phyloP scores from a whole-genome alignment of 2,329 filamentous ascomycete species.

The Calonectria henricotiae region DNA sequence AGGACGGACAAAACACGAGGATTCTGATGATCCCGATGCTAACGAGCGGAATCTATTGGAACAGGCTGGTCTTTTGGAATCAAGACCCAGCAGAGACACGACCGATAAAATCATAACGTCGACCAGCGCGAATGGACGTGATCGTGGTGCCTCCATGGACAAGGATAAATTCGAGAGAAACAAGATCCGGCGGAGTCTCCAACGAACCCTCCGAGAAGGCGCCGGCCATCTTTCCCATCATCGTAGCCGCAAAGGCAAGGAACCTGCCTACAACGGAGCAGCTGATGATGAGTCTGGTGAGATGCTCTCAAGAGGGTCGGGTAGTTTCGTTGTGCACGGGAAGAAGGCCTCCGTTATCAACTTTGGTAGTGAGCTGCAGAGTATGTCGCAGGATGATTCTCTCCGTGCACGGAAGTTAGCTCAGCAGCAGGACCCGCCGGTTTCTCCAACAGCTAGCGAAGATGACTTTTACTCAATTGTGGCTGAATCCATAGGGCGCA shows the following conservation, averaged over 20 bases:
- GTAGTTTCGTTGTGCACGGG: constrained; percentile 95
- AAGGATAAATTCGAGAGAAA: constrained; percentile 72
- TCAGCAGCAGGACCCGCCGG: constrained; percentile 60
- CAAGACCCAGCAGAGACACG: constrained; percentile 53
- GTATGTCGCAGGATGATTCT: constrained; percentile 81
- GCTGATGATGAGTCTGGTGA: constrained; percentile 66
- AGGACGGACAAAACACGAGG: constrained; percentile 42
- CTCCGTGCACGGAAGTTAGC: constrained; percentile 75
- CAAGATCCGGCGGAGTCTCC: constrained; percentile 87
- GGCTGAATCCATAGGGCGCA: constrained; percentile 62
- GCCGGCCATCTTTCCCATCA: constrained; percentile 78
- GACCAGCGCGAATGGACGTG: constrained; percentile 56
- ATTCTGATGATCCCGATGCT: constrained; percentile 72
- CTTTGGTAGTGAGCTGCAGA: constrained; percentile 93
- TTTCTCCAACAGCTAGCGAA: constrained; percentile 58
- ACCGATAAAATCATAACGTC: constrained; percentile 57
- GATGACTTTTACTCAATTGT: constrained; percentile 72
- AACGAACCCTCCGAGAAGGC: constrained; percentile 90
- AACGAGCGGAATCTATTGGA: constrained; percentile 79
- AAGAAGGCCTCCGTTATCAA: constrained; percentile 98
- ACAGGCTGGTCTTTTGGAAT: constrained; percentile 76
- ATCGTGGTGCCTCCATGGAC: constrained; percentile 59
- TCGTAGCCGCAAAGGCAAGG: constrained; percentile 83
- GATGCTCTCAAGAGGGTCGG: constrained; percentile 83
- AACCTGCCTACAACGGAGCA: constrained; percentile 58